Conservation (phyloP, 225 moss, liverwort and hornwort genomes). For the Antitrichia curtipendula region DNA sequence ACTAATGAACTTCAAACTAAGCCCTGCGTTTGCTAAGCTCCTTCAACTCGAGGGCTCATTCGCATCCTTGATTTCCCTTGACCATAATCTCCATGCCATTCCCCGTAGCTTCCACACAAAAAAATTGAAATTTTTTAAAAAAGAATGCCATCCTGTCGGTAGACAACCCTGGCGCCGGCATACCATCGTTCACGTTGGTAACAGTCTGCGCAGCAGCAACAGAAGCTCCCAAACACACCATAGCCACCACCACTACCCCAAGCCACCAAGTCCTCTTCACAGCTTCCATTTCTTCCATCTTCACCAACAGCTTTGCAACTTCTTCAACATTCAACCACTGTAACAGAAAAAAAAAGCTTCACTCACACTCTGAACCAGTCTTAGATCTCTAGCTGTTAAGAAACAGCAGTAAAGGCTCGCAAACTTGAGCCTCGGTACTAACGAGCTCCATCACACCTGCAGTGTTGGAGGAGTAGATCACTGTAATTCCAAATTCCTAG, state of each 20-base stretch:
- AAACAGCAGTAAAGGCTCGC: neutral
- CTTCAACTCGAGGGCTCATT: neutral
- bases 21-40: neutral
- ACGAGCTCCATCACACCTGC: neutral
- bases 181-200: constrained; percentile 1
- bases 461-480: neutral
- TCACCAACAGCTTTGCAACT: neutral
- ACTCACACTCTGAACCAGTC: neutral
- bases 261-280: neutral
- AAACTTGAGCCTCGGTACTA: neutral
- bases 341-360: neutral
- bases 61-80: neutral
- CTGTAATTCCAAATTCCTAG: neutral
- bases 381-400: neutral
- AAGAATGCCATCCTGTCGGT: neutral
- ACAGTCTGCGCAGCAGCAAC: neutral
- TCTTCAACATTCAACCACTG: neutral
- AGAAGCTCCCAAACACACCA: neutral
- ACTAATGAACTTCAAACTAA: neutral
- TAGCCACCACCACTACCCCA: neutral
- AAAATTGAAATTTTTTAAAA: no score
- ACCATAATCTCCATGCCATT: neutral
- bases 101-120: neutral
- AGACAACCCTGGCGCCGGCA: neutral
- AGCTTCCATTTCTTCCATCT: neutral